These are phyloP conservation scores for Chenopodium formosanum DNA, from an alignment of 148 eudicot genomes.

Conservation along the genomic window DNA sequence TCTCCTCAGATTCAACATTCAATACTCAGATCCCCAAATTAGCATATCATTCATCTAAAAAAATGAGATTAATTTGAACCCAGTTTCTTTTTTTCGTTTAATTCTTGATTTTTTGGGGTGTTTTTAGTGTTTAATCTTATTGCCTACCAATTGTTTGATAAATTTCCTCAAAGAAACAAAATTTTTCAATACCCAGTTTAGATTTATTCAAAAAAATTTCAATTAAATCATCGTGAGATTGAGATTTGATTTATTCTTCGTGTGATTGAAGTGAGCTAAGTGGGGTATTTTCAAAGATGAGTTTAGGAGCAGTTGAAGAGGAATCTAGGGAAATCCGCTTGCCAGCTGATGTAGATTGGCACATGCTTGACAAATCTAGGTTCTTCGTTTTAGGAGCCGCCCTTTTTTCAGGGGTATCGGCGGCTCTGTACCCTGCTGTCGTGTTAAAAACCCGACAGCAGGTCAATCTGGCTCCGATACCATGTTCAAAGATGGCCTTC, in stretches of 20 bases:
- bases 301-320: constrained; percentile 54
- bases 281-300: constrained; percentile 39
- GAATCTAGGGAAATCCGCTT: constrained; percentile 51
- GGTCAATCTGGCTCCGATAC: constrained; percentile 32
- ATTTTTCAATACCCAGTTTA: neutral
- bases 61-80: neutral
- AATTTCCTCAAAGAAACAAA: constrained; percentile 3
- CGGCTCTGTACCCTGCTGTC: constrained; percentile 67
- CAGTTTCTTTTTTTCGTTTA: neutral
- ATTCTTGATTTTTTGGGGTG: neutral
- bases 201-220: neutral
- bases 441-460: constrained; percentile 86
- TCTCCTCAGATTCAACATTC: neutral
- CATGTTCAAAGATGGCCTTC: constrained; percentile 51
- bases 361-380: constrained; percentile 78
- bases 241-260: neutral
- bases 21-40: constrained; percentile 8
- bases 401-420: constrained; percentile 77
- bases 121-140: neutral
- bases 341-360: constrained; percentile 82
- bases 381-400: constrained; percentile 87
- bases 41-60: neutral
- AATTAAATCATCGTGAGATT: neutral
- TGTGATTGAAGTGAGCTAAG: neutral
- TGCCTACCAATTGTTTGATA: neutral